Conservation (phyloP, 225 moss, liverwort and hornwort species). For the Antitrichia curtipendula region DNA sequence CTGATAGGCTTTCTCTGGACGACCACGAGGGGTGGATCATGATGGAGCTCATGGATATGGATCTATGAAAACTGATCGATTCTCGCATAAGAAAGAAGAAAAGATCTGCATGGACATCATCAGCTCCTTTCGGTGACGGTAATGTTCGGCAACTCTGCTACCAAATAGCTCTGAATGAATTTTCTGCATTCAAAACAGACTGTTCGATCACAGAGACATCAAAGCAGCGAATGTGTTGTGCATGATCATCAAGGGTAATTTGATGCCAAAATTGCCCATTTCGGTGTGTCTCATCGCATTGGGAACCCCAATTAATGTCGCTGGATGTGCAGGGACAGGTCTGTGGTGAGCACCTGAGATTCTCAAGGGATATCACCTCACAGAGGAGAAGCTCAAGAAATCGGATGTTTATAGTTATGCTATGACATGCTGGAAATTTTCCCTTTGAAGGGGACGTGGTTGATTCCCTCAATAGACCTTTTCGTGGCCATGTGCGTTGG, state of each 20-base stretch:
- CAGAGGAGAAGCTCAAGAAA: not conserved
- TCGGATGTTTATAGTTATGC: conserved; percentile 1
- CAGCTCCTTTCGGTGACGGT: not conserved
- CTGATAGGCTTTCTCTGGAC: not conserved
- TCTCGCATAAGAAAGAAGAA: not conserved
- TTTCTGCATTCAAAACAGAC: not conserved
- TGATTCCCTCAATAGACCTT: not conserved
- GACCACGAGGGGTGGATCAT: not conserved
- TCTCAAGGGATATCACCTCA: not conserved
- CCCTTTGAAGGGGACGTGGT: not conserved
- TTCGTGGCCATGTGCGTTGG: not conserved
- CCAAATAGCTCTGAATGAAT: not conserved
- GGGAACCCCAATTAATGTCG: not conserved
- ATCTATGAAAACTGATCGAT: not conserved
- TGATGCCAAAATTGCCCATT: not conserved
- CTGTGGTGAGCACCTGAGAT: not conserved
- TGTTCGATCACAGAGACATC: not conserved
- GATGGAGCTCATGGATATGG: not conserved
- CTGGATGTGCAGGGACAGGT: not conserved
- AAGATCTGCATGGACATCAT: not conserved
- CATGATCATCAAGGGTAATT: not conserved
- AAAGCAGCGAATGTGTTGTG: not conserved
- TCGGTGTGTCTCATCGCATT: not conserved
- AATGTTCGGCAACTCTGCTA: not conserved
- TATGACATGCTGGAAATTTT: not conserved